These are phyloP conservation scores for Lyophyllum semitale DNA, from an alignment of 768 basidiomycete genomes.

Conservation along the genomic window DNA sequence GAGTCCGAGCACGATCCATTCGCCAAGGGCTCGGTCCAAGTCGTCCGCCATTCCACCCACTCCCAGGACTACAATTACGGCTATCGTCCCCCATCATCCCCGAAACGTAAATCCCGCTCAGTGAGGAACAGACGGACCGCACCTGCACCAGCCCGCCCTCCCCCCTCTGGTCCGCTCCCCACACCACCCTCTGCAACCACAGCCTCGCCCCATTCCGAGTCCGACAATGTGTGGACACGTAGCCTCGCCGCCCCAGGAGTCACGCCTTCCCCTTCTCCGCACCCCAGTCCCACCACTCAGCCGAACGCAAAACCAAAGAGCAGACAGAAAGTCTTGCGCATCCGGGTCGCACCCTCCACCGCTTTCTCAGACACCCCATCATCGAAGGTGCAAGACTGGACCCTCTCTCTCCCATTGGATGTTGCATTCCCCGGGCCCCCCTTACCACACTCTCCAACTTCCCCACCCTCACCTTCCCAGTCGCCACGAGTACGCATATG, in stretches of 20 bases:
- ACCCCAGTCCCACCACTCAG: not conserved
- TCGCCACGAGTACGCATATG: not conserved
- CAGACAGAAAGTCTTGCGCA: not conserved
- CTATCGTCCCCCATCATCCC: not conserved
- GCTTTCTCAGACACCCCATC: not conserved
- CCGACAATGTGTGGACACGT: conserved; percentile 1
- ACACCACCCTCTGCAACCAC: not conserved
- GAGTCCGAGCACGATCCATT: conserved; percentile 21
- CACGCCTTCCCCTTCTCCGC: not conserved
- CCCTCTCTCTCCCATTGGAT: conserved; percentile 7
- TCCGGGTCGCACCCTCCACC: not conserved
- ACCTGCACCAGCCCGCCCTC: conserved; percentile 3
- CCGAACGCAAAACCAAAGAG: not conserved
- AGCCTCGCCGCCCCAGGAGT: not conserved
- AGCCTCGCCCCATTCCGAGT: not conserved
- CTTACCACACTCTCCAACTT: not conserved
- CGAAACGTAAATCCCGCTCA: not conserved
- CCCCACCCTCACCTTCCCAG: not conserved
- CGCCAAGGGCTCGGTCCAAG: conserved; percentile 24
- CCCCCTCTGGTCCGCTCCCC: conserved; percentile 8
- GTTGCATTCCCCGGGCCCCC: not conserved
- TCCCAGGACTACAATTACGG: not conserved
- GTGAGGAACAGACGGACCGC: not conserved
- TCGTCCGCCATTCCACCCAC: conserved; percentile 19
- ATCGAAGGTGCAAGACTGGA: conserved; percentile 9